Base-by-base conservation (phyloP, 2,329 filamentous ascomycete species). In the Trematosphaeria pertusa region DNA sequence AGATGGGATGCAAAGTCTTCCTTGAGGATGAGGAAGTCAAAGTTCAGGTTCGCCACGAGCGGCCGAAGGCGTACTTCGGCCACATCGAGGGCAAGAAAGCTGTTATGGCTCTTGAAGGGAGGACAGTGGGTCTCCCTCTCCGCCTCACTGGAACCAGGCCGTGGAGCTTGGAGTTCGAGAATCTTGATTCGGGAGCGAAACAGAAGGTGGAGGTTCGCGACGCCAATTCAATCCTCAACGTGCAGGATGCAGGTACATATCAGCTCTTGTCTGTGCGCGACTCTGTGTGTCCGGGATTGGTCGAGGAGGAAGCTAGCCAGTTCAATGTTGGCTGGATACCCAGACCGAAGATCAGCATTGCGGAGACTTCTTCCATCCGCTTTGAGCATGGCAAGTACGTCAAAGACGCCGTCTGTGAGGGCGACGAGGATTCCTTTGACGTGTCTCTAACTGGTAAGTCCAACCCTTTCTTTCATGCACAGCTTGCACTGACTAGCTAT, bases 371-470 rank as follows among this genome's bases (percentile, higher is more conserved):
- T 3, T 82, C 85, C 36, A 79, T 89, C 36, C 76, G 76, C 9
- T 72, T 64, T 12, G 64, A 79, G 26, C 76, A 78, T 12, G 76
- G 78, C 20, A 78, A 79, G 24, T 88, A 87, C 65, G 69, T 86
- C 58, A 95, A 95, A 72, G 82, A 86, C 32, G 87, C 92, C 50
- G 87, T 99, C 21, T 99, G 94, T 65, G 92, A 99, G 75, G 93
- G 93, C 21, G 93, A 97, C 52, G 88, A 96, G 63, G 93, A 97
- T 69, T 85, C 86, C 3, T 86, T 97, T 44, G 91, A 97, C 63
- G 77, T 99, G 42, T 81, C 82, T 33, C 81, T 99, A 52, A 83
- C 83, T 67, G 93, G 91, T 83, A 82, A 74, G 80, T 67, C 24
- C 32, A 30, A 38, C 15, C 24, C 5, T 34, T 9, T 12, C 14